Evolutionary conservation across 2,329 filamentous ascomycete species (phyloP), one percentile per base, ranked within the genome.

Genomic region (Exophiala phaeomuriformis): DNA sequence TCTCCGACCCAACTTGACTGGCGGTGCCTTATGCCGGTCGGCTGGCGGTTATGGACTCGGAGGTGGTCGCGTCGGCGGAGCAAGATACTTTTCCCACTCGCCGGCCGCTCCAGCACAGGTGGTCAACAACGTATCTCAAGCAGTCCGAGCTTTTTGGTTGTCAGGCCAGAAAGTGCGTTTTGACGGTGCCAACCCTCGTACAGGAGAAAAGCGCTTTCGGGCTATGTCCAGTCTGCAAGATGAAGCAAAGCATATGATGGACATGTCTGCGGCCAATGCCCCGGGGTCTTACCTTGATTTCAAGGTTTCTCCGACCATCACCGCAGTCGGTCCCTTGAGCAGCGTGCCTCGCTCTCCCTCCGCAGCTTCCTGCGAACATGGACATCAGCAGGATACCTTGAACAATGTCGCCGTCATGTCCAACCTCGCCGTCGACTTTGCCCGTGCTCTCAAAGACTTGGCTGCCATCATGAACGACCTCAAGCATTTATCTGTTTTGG

Each of bases 61-160:
- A 31, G 81, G 83, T 47, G 85, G 84, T 32, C 78, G 83, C 44
- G 69, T 81, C 54, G 83, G 86, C 61, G 87, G 85, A 42, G 82
- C 84, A 28, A 81, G 91, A 61, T 91, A 91, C 74, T 97, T 97
- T 72, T 94, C 89, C 1, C 90, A 96, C 71, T 81, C 83, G 0
- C 89, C 91, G 1, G 85, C 88, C 6, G 82, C 85, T 5, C 90
- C 89, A 37, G 89, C 90, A 1, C 88, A 97, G 68, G 89, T 97
- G 44, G 81, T 97, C 48, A 86, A 93, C 69, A 95, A 95, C 70
- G 91, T 96, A n/a, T 95, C 89, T 8, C 84, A 90, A 63, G 93
- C 90, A 3, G 84, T 97, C 65, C 83, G 93, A 50, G 90, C 90
- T 8, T 96, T 98, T 71, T 85, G 88, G 72, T 77, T 95, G n/a